Base-by-base conservation (phyloP, 2,329 filamentous ascomycete genomes). In the Stemphylium lycopersici region DNA sequence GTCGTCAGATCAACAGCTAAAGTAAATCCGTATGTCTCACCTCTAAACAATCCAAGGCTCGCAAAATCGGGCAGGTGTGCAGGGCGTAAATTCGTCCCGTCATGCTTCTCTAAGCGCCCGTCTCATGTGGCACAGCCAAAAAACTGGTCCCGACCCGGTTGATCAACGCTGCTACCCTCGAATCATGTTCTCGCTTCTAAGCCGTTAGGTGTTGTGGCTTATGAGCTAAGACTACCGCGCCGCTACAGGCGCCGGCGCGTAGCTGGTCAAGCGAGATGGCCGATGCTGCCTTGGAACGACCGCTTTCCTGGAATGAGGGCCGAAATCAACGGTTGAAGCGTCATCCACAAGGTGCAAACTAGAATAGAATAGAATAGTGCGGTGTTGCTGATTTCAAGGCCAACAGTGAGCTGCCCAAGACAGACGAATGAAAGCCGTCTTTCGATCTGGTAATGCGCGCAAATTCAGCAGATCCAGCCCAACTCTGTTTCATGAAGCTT, bases 31-130 rank as follows among this genome's bases (percentile, higher is more conserved):
- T 41, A 41, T 55, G 47, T 55, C 52, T 55, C 47, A 55, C 34
- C 41, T 46, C 13, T 16, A 38, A 52, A 52, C 11, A n/a, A 18
- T 18, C 24, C 36, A 46, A 52, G 41, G 37, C 31, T 32, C 22
- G 37, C 32, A 32, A 15, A 52, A 41, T 47, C 36, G 24, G 38
- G 52, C 47, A 40, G 24, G 37, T 22, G 37, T 32, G 42, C 37
- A 37, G 46, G 52, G 52, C 52, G 47, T 50, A 52, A 47, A 32
- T 31, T 11, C 22, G 15, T 45, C 39, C 48, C 46, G 34, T 45
- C 46, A 50, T 55, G 20, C 52, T 50, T 32, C 52, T 52, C 48
- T 52, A 55, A 55, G 52, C 52, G 52, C 52, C 52, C 32, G 32
- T 48, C 4, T 33, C 2, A 13, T 42, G 48, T 20, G 52, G 52